Base-by-base conservation (phyloP, 768 basidiomycete genomes). In the Strobilomyces dryophilus region DNA sequence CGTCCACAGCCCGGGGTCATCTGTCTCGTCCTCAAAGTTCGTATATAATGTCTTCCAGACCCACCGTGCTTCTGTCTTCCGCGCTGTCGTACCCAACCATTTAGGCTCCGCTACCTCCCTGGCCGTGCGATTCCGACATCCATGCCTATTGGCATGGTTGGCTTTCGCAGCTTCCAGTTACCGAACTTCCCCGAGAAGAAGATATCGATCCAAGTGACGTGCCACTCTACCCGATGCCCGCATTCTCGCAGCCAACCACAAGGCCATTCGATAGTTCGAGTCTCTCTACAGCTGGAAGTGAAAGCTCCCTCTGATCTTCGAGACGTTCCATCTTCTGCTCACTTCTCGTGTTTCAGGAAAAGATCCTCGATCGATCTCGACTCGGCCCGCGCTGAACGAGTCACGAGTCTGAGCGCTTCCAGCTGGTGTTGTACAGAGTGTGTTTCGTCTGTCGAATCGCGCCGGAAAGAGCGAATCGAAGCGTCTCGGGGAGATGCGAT, bases 391-490 rank as follows among this genome's bases (percentile, higher is more conserved):
- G 11, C 27, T 40, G 2, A 41, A 41, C 21, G 5, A 61, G 59
- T 59, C 24, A 20, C 8, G 76, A 77, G 52, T 69, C 72, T n/a
- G 35, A 57, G n/a, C 63, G 60, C 8, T 72, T 73, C 40, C 57
- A 56, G 9, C 37, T 51, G 5, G 72, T 66, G 7, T 12, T 70
- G 47, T 70, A 70, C 48, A 62, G 70, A 9, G 57, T 64, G 15
- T 67, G 62, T 61, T 63, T 63, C 9, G 39, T 52, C 39, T 65
- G 51, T 21, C 50, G 12, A 53, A 57, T 32, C 49, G 52, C 1
- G 31, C 49, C 10, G 44, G 47, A 15, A 57, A 49, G 40, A 49
- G 41, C 47, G 61, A 61, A n/a, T 44, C 47, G 2, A 57, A 36
- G 8, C 60, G 44, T 35, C 55, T 44, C 12, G 5, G 27, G 1